These are phyloP conservation scores for Chytridium lagenaria DNA, from an alignment of 371 early-diverging fungal genomes.

Conservation along the genomic window DNA sequence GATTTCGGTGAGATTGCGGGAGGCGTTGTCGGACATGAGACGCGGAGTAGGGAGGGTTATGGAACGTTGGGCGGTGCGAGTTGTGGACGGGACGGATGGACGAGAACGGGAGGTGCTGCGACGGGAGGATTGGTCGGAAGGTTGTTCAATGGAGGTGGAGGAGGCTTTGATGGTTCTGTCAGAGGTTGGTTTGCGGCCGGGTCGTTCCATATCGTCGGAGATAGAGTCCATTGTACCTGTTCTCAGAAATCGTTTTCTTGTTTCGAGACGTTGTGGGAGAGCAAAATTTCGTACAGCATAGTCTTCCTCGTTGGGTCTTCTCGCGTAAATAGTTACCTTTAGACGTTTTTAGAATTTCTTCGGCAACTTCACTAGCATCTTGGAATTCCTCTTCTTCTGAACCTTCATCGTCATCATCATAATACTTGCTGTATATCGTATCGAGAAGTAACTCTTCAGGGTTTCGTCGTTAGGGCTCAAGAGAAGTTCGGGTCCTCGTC, in stretches of 20 bases:
- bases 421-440: not conserved
- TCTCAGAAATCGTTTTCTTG: not conserved
- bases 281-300: no score
- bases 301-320: no score
- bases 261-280: not conserved
- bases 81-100: not conserved
- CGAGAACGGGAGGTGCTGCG: no score
- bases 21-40: not conserved
- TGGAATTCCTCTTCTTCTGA: not conserved
- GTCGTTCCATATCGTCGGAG: not conserved
- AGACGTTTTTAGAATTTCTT: not conserved
- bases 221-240: not conserved
- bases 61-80: not conserved
- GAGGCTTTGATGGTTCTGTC: no score
- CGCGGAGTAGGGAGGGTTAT: not conserved
- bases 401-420: not conserved
- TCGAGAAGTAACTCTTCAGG: not conserved
- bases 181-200: no score
- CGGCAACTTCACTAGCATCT: constrained; percentile 1
- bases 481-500: no score
- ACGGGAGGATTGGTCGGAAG: no score
- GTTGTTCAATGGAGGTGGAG: no score
- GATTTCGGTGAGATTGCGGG: not conserved
- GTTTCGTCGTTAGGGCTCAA: not conserved
- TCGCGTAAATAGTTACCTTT: no score